These are phyloP conservation scores for Fistulina hepatica DNA, from an alignment of 1,284 basidiomycete genomes.

Conservation along the genomic window DNA sequence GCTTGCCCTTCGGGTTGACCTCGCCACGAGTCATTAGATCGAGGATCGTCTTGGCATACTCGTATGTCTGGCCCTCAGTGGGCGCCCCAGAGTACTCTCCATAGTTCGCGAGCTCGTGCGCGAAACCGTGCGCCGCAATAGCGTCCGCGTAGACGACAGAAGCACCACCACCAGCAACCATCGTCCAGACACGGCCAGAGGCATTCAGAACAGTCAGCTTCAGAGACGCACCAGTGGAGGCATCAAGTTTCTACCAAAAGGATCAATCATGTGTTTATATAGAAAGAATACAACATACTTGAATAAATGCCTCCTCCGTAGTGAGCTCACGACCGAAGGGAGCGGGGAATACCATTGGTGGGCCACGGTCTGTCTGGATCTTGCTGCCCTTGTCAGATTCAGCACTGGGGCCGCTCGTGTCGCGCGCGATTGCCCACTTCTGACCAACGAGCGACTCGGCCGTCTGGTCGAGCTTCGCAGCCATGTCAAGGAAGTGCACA, in stretches of 20 bases:
- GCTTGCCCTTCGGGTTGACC: constrained; percentile 82
- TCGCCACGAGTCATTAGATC: constrained; percentile 92
- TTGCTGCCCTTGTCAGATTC: constrained; percentile 33
- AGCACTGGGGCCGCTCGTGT: constrained; percentile 33
- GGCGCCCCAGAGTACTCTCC: constrained; percentile 99
- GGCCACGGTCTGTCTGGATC: constrained; percentile 85
- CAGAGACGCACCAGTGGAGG: constrained; percentile 93
- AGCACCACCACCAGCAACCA: constrained; percentile 89
- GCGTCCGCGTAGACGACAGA: constrained; percentile 90
- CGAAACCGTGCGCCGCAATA: constrained; percentile 94
- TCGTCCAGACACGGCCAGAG: constrained; percentile 96
- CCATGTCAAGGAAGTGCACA: constrained; percentile 98
- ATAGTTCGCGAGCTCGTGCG: constrained; percentile 98
- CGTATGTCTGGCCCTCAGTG: constrained; percentile 96
- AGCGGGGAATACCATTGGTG: constrained; percentile 94
- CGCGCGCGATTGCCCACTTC: constrained; percentile 97
- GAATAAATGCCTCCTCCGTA: constrained; percentile 98
- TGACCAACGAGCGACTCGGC: constrained; percentile 97
- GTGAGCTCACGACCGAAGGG: constrained; percentile 98
- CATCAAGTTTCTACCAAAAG: constrained; percentile 97
- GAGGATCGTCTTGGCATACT: constrained; percentile 98
- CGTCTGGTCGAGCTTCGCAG: constrained; percentile 97
- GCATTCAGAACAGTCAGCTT: constrained; percentile 96
- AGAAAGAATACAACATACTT: too few species aligned
- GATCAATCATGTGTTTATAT: too few species aligned